Conservation (phyloP, 257 asterid genomes). For the Cruciata laevipes region DNA sequence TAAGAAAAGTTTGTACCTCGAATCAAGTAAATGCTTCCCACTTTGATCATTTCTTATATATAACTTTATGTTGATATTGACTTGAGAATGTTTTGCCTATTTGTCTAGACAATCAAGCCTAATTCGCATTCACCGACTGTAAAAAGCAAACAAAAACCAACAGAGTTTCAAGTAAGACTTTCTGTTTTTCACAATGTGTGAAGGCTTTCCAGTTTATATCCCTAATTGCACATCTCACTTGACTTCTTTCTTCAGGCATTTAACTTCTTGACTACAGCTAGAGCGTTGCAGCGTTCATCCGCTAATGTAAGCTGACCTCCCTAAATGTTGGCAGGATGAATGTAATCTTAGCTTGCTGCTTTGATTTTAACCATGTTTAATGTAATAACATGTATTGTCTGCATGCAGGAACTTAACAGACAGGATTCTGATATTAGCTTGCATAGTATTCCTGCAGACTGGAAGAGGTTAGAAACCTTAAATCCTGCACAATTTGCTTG, state of each 20-base stretch:
- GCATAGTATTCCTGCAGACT: conserved; percentile 21
- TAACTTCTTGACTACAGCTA: conserved; percentile 47
- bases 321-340: background rate
- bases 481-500: background rate
- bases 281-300: conserved; percentile 51
- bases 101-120: conserved; percentile 33
- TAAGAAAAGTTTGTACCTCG: conserved; percentile 52
- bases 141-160: conserved; percentile 38
- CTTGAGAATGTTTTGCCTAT: background rate
- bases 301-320: conserved; percentile 29
- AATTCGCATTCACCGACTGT: conserved; percentile 29
- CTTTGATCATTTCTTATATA: background rate
- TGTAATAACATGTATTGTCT: background rate
- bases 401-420: conserved; percentile 28
- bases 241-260: conserved; percentile 32
- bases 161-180: conserved; percentile 51
- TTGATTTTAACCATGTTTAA: background rate
- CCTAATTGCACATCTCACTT: conserved; percentile 1
- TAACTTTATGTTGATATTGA: background rate
- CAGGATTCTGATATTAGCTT: conserved; percentile 12
- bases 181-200: background rate
- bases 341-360: background rate
- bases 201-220: background rate
- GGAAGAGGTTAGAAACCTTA: conserved; percentile 28
- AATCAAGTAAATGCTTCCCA: background rate